Base-by-base conservation (phyloP, 1,284 basidiomycete genomes). In the Porogramme epimiltina region DNA sequence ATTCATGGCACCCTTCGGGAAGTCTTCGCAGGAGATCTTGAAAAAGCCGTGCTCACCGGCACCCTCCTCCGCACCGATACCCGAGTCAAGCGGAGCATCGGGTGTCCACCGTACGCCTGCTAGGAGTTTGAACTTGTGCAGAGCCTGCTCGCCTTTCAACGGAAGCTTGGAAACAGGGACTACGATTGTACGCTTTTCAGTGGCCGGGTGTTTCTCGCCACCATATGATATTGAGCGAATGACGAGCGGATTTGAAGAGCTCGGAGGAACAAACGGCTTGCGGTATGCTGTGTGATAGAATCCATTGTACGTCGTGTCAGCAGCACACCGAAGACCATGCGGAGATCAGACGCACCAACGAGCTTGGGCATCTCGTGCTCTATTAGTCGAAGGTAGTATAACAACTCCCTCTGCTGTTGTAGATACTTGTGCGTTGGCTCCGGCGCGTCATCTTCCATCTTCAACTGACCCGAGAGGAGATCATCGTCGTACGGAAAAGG, bases 11-110 rank as follows among this genome's bases (percentile, higher is more conserved):
- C 84, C 78, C 59, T 82, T 77, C 3, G 85, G 83, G 68, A 91
- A 93, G 66, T 89, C 82, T 62, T 94, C 93, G 66, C 89, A 91
- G 1, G 89, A 81, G 52, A 95, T 90, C 72, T 93, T 93, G 66
- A 95, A 76, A 70, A 81, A 94, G 9, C 92, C 92, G 51, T 91
- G 79, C 51, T 76, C 78, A 62, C 80, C 82, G 34, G 70, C 70
- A 31, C 72, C 70, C 45, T 77, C 73, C 18, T 66, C 54, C 19
- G 59, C 69, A 25, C 60, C 71, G 68, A 73, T 72, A 57, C 90
- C 91, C 26, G 82, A 76, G 58, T 91, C 85, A 22, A 76, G 70
- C 3, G 91, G 90, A 24, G 85, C 81, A 23, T 82, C 78, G 4
- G 82, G 84, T 15, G 85, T 81, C 93, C 93, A 95, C 49, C 93